These are phyloP conservation scores for Dionaea muscipula DNA, from an alignment of 179 eudicot species.

Conservation along the genomic window DNA sequence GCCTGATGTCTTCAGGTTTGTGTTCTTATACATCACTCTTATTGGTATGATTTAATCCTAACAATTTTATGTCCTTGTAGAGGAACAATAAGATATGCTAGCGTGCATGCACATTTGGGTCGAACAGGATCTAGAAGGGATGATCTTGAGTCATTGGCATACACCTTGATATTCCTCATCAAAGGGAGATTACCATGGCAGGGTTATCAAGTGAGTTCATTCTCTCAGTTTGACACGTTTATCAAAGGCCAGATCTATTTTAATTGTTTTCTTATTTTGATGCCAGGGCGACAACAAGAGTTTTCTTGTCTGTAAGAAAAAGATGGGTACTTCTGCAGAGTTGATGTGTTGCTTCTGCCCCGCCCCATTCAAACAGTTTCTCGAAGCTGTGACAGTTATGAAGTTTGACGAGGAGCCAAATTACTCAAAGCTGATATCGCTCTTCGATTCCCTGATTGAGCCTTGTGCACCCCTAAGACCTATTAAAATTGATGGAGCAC, in stretches of 20 bases:
- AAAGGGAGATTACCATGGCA: constrained; percentile 95
- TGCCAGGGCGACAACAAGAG: constrained; percentile 88
- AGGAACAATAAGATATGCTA: constrained; percentile 95
- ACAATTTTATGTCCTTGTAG: constrained; percentile 21
- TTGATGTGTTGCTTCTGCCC: constrained; percentile 93
- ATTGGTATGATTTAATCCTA: not conserved
- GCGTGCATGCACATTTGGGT: constrained; percentile 96
- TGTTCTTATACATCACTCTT: constrained; percentile 9
- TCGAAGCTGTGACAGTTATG: constrained; percentile 77
- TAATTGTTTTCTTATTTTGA: constrained; percentile 12
- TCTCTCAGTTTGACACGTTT: constrained; percentile 7
- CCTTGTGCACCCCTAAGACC: constrained; percentile 66
- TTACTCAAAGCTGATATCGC: constrained; percentile 63
- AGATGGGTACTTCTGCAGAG: constrained; percentile 85
- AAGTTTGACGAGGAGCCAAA: constrained; percentile 93
- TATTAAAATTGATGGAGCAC: constrained; percentile 83
- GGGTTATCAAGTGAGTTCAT: constrained; percentile 66
- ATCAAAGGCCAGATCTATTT: constrained; percentile 1
- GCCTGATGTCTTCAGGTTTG: constrained; percentile 92
- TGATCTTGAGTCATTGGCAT: constrained; percentile 88
- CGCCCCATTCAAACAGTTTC: constrained; percentile 64
- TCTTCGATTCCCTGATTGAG: constrained; percentile 64
- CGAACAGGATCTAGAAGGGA: constrained; percentile 94
- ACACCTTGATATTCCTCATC: constrained; percentile 76
- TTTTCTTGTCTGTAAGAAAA: constrained; percentile 84